Evolutionary conservation across 495 filamentous ascomycete species (phyloP).

Genomic region (Xylaria scruposa): DNA sequence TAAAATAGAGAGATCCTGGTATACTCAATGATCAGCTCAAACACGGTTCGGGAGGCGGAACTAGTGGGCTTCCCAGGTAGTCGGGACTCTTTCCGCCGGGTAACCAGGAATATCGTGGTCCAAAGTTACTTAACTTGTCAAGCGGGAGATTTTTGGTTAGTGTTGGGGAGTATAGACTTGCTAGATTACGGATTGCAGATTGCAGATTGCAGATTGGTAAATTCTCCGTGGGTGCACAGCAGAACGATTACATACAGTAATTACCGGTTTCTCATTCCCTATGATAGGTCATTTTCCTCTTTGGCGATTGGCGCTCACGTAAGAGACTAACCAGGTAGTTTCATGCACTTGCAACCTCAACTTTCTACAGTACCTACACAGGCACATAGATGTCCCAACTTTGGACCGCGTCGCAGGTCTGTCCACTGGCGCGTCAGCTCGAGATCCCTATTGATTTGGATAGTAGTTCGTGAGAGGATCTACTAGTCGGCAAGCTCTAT

Average conservation of each 20-base stretch:
- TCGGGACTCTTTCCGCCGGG: not conserved
- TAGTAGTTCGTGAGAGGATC: no score
- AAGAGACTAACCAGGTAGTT: not conserved
- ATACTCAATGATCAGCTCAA: not conserved
- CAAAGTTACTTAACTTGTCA: not conserved
- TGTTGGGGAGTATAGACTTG: not conserved
- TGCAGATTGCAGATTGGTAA: not conserved
- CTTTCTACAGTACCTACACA: not conserved
- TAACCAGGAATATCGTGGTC: not conserved
- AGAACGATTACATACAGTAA: not conserved
- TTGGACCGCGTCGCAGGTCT: not conserved
- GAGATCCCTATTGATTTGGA: not conserved
- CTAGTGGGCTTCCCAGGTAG: constrained; percentile 10
- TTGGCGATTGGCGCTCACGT: not conserved
- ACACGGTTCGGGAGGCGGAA: not conserved
- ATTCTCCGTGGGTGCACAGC: not conserved
- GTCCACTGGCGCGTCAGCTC: not conserved
- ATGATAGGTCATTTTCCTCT: not conserved
- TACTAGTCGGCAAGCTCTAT: not conserved
- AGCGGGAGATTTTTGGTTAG: not conserved
- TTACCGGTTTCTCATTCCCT: not conserved
- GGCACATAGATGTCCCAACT: not conserved
- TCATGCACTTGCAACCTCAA: not conserved
- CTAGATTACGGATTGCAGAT: not conserved
- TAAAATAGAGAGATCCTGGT: constrained; percentile 16